Conservation (phyloP, 257 asterid genomes). For the Primulina eburnea region DNA sequence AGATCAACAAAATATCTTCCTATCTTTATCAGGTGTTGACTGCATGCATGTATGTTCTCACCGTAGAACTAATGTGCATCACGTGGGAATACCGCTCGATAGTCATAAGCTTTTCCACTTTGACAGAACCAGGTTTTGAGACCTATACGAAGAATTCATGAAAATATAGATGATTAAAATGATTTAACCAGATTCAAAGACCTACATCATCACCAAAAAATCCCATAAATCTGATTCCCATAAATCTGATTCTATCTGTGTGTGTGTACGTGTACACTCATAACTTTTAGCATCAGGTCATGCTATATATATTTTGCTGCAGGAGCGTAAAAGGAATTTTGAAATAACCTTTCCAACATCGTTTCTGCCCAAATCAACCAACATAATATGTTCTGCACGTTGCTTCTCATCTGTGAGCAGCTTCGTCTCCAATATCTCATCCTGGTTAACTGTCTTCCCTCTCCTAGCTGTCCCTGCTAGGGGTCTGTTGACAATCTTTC, state of each 20-base stretch:
- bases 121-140: slow-evolving; percentile 74
- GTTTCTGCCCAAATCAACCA: slow-evolving; percentile 85
- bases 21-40: not conserved
- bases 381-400: slow-evolving; percentile 76
- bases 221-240: too few species aligned
- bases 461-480: slow-evolving; percentile 84
- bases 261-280: not conserved
- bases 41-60: slow-evolving; percentile 35
- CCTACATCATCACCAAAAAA: too few species aligned
- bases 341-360: slow-evolving; percentile 83
- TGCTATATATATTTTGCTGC: not conserved
- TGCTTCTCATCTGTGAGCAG: slow-evolving; percentile 75
- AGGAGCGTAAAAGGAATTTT: not conserved
- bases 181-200: not conserved
- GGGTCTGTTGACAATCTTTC: slow-evolving; percentile 63
- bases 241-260: too few species aligned
- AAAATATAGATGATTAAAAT: too few species aligned
- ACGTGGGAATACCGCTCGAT: slow-evolving; percentile 87
- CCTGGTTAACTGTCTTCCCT: slow-evolving; percentile 63
- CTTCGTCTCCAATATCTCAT: slow-evolving; percentile 54
- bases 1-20: not conserved
- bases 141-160: slow-evolving; percentile 52
- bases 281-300: not conserved
- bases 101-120: slow-evolving; percentile 77
- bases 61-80: slow-evolving; percentile 97